Conservation (phyloP, 257 asterid genomes). For the Salvia splendens region DNA sequence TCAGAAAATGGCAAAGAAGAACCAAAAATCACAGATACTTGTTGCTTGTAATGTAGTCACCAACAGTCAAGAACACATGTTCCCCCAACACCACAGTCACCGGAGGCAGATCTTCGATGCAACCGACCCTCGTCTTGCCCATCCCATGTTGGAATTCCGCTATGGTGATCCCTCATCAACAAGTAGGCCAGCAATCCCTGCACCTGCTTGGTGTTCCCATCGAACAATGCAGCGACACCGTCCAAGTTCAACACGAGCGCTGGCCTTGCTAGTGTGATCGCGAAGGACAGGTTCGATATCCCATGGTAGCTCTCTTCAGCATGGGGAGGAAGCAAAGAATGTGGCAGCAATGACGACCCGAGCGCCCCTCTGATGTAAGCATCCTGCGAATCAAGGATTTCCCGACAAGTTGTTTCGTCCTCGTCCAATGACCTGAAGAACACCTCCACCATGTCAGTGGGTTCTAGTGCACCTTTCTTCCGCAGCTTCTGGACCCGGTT, state of each 20-base stretch:
- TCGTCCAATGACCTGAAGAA: conserved; percentile 72
- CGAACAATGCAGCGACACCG: conserved; percentile 45
- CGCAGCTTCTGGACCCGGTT: conserved; percentile 87
- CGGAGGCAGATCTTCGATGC: conserved; percentile 66
- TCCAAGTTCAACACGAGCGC: conserved; percentile 58
- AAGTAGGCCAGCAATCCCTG: conserved; percentile 53
- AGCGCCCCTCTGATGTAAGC: conserved; percentile 56
- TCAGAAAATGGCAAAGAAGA: too few relatives aligned
- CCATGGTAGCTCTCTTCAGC: conserved; percentile 78
- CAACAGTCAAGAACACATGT: too few relatives aligned
- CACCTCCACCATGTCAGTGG: conserved; percentile 82
- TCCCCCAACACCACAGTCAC: too few relatives aligned
- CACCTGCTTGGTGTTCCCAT: conserved; percentile 54
- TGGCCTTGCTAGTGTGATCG: conserved; percentile 65
- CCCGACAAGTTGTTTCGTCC: conserved; percentile 41
- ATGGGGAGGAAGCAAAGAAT: conserved; percentile 50
- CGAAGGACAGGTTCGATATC: conserved; percentile 58
- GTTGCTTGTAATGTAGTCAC: too few relatives aligned
- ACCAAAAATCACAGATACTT: too few relatives aligned
- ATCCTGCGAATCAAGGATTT: conserved; percentile 64
- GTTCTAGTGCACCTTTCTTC: conserved; percentile 92
- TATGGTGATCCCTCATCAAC: conserved; percentile 60
- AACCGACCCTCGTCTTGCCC: conserved; percentile 56
- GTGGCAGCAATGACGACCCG: conserved; percentile 70
- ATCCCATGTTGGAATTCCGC: conserved; percentile 67